A percentile compares a stretch with the other conserved stretches of the same genome.
Conservation (phyloP, 345 rosid genomes). For the Dipteronia dyeriana region DNA sequence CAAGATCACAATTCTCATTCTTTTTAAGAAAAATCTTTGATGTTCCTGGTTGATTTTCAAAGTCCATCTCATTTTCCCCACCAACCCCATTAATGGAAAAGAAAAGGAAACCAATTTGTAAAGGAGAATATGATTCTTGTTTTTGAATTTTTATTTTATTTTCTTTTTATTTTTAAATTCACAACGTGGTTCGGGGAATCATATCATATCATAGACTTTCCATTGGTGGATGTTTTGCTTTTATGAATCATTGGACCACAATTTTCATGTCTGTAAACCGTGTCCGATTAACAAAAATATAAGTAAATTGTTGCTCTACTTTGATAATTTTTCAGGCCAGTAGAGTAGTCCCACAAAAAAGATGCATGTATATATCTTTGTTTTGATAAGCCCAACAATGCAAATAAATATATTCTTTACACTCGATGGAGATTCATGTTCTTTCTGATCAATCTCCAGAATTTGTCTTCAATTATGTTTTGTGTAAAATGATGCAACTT, state of each 20-base stretch:
- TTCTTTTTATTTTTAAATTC: neutral
- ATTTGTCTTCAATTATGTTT: neutral
- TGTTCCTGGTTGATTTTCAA: neutral
- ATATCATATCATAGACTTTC: neutral
- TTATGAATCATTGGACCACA: constrained; percentile 1
- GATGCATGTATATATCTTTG: neutral
- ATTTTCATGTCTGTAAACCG: constrained; percentile 9
- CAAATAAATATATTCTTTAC: neutral
- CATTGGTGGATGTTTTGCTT: neutral
- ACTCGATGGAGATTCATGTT: neutral
- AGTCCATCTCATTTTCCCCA: neutral
- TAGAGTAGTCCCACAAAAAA: neutral
- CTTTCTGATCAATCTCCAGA: neutral
- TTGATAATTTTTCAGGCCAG: neutral
- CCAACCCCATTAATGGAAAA: neutral
- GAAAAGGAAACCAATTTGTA: neutral
- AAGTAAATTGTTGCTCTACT: neutral
- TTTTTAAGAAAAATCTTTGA: neutral
- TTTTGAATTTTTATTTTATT: neutral
- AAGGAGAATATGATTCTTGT: neutral
- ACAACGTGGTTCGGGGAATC: neutral
- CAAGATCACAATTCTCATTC: neutral
- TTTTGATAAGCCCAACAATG: neutral
- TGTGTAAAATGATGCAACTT: constrained; percentile 16
- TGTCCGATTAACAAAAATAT: neutral